Percentiles rank a stretch among this genome's conserved stretches.
Conservation (phyloP, 2,329 filamentous ascomycete species). For the Pestalotiopsis sp. region DNA sequence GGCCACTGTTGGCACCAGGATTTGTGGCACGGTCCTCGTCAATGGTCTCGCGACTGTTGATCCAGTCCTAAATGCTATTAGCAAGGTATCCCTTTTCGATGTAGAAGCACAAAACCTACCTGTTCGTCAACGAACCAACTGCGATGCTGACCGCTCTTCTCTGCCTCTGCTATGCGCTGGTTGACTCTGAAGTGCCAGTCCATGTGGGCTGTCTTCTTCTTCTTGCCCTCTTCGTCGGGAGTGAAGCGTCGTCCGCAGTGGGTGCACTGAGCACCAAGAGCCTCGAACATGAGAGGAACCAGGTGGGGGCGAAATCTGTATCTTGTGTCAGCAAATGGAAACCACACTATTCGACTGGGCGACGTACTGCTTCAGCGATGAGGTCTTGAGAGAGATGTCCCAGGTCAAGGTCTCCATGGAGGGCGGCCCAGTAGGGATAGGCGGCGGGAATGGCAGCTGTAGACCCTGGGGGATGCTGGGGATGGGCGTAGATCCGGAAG, state of each 20-base stretch:
- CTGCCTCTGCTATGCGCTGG: conserved; percentile 81
- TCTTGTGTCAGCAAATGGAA: conserved; percentile 15
- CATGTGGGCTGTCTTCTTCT: conserved; percentile 87
- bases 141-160: conserved; percentile 83
- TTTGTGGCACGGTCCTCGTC: conserved; percentile 57
- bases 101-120: conserved; percentile 46
- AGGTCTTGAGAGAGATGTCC: conserved; percentile 61
- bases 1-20: conserved; percentile 37
- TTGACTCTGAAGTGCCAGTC: conserved; percentile 99
- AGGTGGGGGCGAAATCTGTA: conserved; percentile 72
- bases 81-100: conserved; percentile 11
- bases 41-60: conserved; percentile 77
- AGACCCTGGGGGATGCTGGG: conserved; percentile 37
- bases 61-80: conserved; percentile 71
- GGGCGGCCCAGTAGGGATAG: conserved; percentile 33
- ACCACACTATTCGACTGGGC: conserved; percentile 10
- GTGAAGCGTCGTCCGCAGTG: conserved; percentile 89
- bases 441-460: conserved; percentile 33
- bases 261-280: conserved; percentile 81
- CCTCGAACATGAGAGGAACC: conserved; percentile 74
- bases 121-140: conserved; percentile 94
- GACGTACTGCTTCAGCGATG: conserved; percentile 72
- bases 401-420: conserved; percentile 36
- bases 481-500: conserved; percentile 30
- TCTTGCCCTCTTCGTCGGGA: conserved; percentile 73